Base-by-base conservation (phyloP, 164 flowering plant genomes). In the Euptelea pleiosperma region DNA sequence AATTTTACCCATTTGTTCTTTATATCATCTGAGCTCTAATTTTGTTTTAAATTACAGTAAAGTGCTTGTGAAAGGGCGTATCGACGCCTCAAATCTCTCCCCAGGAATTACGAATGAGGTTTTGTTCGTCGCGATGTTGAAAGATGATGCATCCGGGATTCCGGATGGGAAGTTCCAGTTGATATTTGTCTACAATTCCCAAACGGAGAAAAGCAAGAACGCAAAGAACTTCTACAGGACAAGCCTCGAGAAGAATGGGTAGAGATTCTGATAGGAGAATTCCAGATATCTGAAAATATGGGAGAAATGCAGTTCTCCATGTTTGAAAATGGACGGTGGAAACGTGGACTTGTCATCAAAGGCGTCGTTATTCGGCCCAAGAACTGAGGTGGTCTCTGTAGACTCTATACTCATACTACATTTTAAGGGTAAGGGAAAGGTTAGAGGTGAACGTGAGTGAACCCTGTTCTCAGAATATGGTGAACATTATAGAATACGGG, bases 121-220 rank as follows among this genome's bases (percentile, higher is more conserved):
- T 37, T 69, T 56, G 0, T 78, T 78, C 43, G 67, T 73, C 39
- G 69, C 84, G 51, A 79, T 58, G 87, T 8, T 86, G 45, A 69
- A 63, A 58, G 80, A 81, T 29, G 61, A 63, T 0, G 76, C 74
- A 4, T 74, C 61, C 42, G n/a, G n/a, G n/a, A n/a, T n/a, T n/a
- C n/a, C n/a, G 93, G 93, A 12, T 83, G 91, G 91, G 76, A 76
- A 6, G 61, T 46, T 29, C 92, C 92, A 15, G 79, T 86, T 43
- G 79, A 73, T 40, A 40, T 86, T 3, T 56, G 67, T n/a, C 78
- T 89, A 1, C 52, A n/a, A 43, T 73, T 71, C 6, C 84, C 85
- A 41, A 63, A 65, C 42, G 91, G 87, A 64, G 40, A 6, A 24
- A 69, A 24, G 42, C 71, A 68, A 51, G 66, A 72, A 14, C 73